Conservation (phyloP, 495 filamentous ascomycete species). For the Extremus antarcticus region DNA sequence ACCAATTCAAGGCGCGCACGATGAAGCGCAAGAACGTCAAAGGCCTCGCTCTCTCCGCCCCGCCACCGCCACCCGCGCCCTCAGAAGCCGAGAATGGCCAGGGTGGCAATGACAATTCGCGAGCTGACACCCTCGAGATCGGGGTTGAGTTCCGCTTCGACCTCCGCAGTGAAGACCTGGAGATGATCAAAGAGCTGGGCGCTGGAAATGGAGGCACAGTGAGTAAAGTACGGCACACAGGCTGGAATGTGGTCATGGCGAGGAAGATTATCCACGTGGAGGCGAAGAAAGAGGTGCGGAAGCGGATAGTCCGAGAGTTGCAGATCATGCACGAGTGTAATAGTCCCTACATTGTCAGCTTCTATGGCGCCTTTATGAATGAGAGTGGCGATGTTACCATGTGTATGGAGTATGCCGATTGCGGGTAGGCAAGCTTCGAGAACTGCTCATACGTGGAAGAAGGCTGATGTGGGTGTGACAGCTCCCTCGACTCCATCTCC, state of each 20-base stretch:
- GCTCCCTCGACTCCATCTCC: slow-evolving; percentile 88
- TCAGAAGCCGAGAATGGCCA: slow-evolving; percentile 49
- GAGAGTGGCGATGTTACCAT: slow-evolving; percentile 92
- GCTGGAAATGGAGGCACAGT: slow-evolving; percentile 96
- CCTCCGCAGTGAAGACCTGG: slow-evolving; percentile 79
- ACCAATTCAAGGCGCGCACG: slow-evolving; percentile 75
- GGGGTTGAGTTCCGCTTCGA: slow-evolving; percentile 93
- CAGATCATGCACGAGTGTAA: slow-evolving; percentile 98
- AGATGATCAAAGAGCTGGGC: slow-evolving; percentile 87
- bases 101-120: slow-evolving; percentile 51
- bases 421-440: slow-evolving; percentile 52
- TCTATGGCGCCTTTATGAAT: slow-evolving; percentile 94
- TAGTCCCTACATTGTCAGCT: slow-evolving; percentile 89
- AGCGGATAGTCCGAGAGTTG: slow-evolving; percentile 88
- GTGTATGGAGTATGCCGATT: slow-evolving; percentile 99
- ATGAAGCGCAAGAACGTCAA: slow-evolving; percentile 98
- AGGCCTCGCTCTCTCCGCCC: slow-evolving; percentile 71
- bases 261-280: slow-evolving; percentile 99
- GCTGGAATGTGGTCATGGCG: slow-evolving; percentile 93
- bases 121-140: slow-evolving; percentile 79
- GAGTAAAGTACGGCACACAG: slow-evolving; percentile 91
- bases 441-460: not conserved
- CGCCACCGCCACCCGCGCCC: slow-evolving; percentile 45
- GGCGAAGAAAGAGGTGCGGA: slow-evolving; percentile 89
- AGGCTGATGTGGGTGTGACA: slow-evolving; percentile 31